Percentiles rank a stretch among this genome's conserved stretches.
Evolutionary conservation across 139 green algal species (phyloP).

Genomic region (Coelastrella sp.): DNA sequence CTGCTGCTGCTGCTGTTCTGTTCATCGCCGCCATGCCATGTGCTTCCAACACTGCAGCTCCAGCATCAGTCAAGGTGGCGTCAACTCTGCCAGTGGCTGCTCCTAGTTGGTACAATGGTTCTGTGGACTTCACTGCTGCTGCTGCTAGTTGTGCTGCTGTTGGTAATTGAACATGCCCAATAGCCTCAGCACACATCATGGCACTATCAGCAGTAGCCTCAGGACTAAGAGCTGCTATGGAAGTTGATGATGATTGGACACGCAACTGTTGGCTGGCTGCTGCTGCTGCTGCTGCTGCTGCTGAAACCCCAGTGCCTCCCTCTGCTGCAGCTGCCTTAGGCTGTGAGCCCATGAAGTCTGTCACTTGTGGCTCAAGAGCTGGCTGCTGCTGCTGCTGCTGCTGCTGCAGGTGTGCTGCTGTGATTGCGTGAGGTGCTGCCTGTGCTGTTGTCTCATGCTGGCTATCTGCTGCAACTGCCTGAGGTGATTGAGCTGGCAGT

Average conservation of each 20-base stretch:
- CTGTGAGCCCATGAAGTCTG: no score
- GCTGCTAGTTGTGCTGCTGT: background rate
- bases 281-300: no score
- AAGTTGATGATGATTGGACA: no score
- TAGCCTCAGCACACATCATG: background rate
- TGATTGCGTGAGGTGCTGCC: no score
- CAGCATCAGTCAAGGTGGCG: background rate
- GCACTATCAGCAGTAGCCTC: background rate
- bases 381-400: no score
- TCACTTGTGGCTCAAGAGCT: no score
- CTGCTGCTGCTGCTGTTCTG: background rate
- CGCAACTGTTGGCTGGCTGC: no score
- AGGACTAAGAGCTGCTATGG: background rate
- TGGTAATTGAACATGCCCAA: background rate
- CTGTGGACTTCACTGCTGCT: slow-evolving; percentile 5
- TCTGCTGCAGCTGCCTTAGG: background rate
- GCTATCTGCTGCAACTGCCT: no score
- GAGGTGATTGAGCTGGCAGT: no score
- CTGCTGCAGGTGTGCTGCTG: no score
- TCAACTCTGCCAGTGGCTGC: background rate
- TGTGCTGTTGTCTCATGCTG: no score
- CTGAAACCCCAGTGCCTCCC: no score
- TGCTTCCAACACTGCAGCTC: background rate
- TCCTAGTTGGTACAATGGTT: background rate
- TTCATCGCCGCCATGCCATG: background rate